phyloP scores from a whole-genome alignment of 345 rosid genomes.

The Firmiana major region DNA sequence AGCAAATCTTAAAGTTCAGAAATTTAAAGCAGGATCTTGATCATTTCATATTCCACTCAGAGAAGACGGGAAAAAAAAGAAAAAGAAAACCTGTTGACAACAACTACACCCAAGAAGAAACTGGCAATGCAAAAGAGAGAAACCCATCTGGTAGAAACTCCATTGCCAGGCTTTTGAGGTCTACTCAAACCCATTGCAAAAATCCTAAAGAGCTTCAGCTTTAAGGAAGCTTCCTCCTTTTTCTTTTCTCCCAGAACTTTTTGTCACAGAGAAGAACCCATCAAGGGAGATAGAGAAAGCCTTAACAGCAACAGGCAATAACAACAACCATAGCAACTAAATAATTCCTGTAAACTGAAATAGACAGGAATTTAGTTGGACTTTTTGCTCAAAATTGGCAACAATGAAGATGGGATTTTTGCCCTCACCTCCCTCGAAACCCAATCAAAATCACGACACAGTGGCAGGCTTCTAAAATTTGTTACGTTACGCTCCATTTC shows the following conservation, averaged over 20 bases:
- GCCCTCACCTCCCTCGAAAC: neutral
- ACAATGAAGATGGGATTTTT: slow-evolving; percentile 5
- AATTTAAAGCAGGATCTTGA: slow-evolving; percentile 40
- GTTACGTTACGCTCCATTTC: slow-evolving; percentile 9
- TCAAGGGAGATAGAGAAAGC: slow-evolving; percentile 19
- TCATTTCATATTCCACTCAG: neutral
- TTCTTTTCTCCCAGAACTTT: neutral
- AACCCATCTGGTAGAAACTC: slow-evolving; percentile 70
- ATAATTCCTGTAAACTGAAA: slow-evolving; percentile 10
- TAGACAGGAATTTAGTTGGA: slow-evolving; percentile 5
- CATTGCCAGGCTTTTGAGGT: slow-evolving; percentile 51
- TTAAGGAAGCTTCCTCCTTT: slow-evolving; percentile 28
- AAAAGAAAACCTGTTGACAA: slow-evolving; percentile 55
- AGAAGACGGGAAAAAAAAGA: slow-evolving; percentile 1
- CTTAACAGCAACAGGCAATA: neutral
- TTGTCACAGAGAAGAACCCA: slow-evolving; percentile 22
- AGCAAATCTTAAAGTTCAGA: slow-evolving; percentile 20
- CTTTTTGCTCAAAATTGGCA: neutral
- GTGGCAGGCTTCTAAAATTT: slow-evolving; percentile 12
- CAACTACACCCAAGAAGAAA: slow-evolving; percentile 64
- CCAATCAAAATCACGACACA: slow-evolving; percentile 15
- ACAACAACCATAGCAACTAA: neutral
- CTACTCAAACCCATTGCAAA: slow-evolving; percentile 54
- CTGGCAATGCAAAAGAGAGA: slow-evolving; percentile 64
- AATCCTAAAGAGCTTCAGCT: slow-evolving; percentile 23